Conservation (phyloP, 2,329 filamentous ascomycete species). For the Penicillium glabrum region DNA sequence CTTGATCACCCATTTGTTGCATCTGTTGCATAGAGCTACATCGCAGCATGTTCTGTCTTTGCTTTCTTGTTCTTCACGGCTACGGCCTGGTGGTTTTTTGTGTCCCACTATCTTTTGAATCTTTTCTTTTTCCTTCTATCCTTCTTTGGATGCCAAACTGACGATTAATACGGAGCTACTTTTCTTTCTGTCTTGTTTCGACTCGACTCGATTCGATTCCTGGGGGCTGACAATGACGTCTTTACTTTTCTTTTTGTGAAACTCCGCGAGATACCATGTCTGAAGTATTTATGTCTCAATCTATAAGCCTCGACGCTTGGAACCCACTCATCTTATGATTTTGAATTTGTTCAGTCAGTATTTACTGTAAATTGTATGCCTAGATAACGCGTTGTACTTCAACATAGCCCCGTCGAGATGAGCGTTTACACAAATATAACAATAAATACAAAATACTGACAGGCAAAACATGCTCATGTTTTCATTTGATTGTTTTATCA, state of each 20-base stretch:
- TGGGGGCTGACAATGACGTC: conserved; percentile 2
- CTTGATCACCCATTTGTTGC: not conserved
- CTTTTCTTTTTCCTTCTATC: not conserved
- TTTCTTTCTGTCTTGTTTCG: conserved; percentile 11
- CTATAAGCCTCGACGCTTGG: conserved; percentile 8
- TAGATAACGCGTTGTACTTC: not conserved
- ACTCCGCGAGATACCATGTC: conserved; percentile 25
- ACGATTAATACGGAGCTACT: conserved; percentile 17
- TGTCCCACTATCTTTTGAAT: conserved; percentile 8
- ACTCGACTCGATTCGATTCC: not conserved
- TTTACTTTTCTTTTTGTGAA: conserved; percentile 14
- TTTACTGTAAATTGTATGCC: not conserved
- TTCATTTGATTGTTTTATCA: not conserved
- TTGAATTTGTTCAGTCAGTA: not conserved
- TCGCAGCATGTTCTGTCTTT: conserved; percentile 2
- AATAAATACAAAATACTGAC: not conserved
- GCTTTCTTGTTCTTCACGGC: conserved; percentile 8
- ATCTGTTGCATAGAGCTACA: conserved; percentile 14
- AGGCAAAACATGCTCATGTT: not conserved
- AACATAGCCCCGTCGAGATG: not conserved
- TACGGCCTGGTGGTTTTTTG: conserved; percentile 17
- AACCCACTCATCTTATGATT: not conserved
- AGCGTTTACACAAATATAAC: not conserved
- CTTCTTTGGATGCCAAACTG: conserved; percentile 6
- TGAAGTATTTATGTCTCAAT: conserved; percentile 18